Base-by-base conservation (phyloP, 2,329 filamentous ascomycete genomes). In the Trichophyton equinum region DNA sequence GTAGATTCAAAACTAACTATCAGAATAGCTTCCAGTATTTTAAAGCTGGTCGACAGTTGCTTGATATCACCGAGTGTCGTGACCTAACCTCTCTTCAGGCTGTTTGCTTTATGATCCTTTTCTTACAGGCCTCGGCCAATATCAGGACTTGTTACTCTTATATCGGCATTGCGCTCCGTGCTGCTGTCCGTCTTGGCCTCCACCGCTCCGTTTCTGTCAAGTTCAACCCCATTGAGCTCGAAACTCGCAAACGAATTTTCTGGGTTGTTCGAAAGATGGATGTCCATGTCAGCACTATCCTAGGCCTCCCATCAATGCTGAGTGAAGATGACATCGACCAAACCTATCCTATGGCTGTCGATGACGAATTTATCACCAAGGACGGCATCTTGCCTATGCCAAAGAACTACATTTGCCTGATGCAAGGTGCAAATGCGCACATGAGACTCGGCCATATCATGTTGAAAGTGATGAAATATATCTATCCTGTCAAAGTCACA, bases 111-210 rank as follows among this genome's bases (percentile, higher is more conserved):
- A 88, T 91, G 81, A 87, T 91, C 57, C 76, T 92, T 2, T 94
- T 91, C 69, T 78, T 92, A 0, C 89, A 94, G 68, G 84, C 86
- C 1, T 88, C 89, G 1, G 87, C 88, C 8, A 89, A 89, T 69
- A 76, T 92, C 33, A 88, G 85, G 69, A 87, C 85, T 8, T 92
- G 88, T 70, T 92, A 92, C 72, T 84, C 87, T 0, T 91, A 89
- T 66, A 81, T 92, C 56, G 88, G 88, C 5, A 87, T 92, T 67
- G 88, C 87, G 1, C 76, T 91, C 57, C 82, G 88, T 58, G 86
- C 87, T 5, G 84, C 87, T n/a, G 74, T 92, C 38, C 83, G 88
- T 30, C 85, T 92, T 74, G 89, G 89, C 6, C 77, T 92, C 27
- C 89, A 94, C 71, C 85, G 89, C 59, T 83, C 87, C 62, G 75